Evolutionary conservation across 179 eudicot genomes (phyloP).

Genomic region (Spinacia oleracea): DNA sequence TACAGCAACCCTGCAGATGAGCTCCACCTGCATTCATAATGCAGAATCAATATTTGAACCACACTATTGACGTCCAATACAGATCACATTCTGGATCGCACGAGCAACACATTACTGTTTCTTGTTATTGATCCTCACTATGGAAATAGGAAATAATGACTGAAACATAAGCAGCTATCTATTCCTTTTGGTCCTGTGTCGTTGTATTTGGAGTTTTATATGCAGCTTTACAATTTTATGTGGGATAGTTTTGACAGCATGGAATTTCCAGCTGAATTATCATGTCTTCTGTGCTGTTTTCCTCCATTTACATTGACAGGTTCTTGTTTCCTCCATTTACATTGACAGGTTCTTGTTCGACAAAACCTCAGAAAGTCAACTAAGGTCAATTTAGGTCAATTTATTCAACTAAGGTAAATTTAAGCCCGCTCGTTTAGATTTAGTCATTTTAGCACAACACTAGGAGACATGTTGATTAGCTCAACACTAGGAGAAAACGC

Average conservation of each 20-base stretch:
- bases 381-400: too few relatives aligned
- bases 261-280: background rate
- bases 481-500: too few relatives aligned
- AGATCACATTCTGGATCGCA: too few relatives aligned
- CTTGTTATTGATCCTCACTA: background rate
- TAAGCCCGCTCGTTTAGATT: too few relatives aligned
- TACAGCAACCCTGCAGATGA: conserved; percentile 70
- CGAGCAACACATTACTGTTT: background rate
- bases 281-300: background rate
- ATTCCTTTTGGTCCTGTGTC: background rate
- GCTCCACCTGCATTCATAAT: conserved; percentile 69
- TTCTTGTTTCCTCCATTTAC: too few relatives aligned
- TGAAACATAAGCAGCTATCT: too few relatives aligned
- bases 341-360: too few relatives aligned
- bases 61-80: background rate
- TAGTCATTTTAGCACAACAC: too few relatives aligned
- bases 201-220: too few relatives aligned
- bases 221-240: background rate
- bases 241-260: background rate
- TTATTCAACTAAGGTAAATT: too few relatives aligned
- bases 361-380: too few relatives aligned
- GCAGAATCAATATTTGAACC: conserved; percentile 13
- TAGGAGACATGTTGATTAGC: too few relatives aligned
- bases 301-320: background rate
- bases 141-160: background rate